Evolutionary conservation across 306 rosid genomes (phyloP).

Genomic region (Lathyrus tuberosus): DNA sequence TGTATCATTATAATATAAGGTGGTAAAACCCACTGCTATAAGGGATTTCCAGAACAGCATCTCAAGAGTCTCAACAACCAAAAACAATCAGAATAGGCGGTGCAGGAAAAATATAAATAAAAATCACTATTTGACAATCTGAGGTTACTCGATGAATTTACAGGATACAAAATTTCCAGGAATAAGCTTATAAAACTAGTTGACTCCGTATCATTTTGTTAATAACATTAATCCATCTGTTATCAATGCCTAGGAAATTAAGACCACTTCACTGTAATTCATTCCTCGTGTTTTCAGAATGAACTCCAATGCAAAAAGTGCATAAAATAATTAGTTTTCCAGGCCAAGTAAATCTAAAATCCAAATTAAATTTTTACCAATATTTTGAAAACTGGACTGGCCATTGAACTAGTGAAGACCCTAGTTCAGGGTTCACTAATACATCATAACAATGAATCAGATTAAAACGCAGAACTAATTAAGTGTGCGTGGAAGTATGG

Average conservation of each 20-base stretch:
- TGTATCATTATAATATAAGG: conserved; percentile 38
- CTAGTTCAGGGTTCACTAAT: background rate
- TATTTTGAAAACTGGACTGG: background rate
- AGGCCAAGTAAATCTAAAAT: conserved; percentile 14
- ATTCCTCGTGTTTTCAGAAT: background rate
- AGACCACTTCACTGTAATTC: background rate
- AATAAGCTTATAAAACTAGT: background rate
- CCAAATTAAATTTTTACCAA: background rate
- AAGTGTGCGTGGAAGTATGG: background rate
- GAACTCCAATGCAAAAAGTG: background rate
- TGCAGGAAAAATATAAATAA: background rate
- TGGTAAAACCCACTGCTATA: background rate
- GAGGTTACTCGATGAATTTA: background rate
- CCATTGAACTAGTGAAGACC: background rate
- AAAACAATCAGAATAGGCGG: conserved; percentile 19
- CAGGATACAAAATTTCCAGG: background rate
- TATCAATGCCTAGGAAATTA: background rate
- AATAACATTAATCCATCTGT: background rate
- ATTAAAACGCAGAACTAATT: conserved; percentile 8
- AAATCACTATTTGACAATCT: conserved; percentile 7
- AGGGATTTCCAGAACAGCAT: conserved; percentile 26
- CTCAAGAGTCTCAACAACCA: conserved; percentile 17
- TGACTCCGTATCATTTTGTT: background rate
- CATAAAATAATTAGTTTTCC: conserved; percentile 3
- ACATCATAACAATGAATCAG: background rate